phyloP scores from a whole-genome alignment of 2,329 filamentous ascomycete genomes.

The Chaetothyriales sp. region DNA sequence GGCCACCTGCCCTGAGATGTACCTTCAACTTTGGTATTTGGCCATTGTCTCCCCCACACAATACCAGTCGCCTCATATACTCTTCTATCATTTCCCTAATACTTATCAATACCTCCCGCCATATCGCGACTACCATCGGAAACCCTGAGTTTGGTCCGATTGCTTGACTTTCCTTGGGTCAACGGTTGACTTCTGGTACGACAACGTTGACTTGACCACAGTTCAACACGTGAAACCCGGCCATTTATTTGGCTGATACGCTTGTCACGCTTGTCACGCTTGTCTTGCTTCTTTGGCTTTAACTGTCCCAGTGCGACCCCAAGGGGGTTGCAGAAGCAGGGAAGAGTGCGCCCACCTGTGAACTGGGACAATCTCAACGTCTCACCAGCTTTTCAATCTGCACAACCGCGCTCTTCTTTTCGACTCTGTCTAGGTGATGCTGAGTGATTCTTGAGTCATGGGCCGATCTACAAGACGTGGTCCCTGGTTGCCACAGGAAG shows the following conservation, averaged over 20 bases:
- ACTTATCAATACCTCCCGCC: neutral
- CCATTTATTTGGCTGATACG: neutral
- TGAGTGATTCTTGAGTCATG: constrained; percentile 27
- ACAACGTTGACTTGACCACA: neutral
- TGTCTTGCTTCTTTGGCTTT: neutral
- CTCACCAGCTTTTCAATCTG: neutral
- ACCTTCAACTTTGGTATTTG: neutral
- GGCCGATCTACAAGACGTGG: constrained; percentile 52
- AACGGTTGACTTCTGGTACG: neutral
- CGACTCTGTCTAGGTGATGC: neutral
- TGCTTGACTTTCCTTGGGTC: neutral
- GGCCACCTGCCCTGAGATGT: neutral
- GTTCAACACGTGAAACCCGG: neutral
- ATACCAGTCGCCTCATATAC: neutral
- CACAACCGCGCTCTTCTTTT: neutral
- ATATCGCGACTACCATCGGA: neutral
- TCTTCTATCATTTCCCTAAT: neutral
- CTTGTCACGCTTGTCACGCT: neutral
- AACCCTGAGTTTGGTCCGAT: neutral
- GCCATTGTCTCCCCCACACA: neutral
- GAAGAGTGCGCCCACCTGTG: neutral
- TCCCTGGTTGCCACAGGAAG: constrained; percentile 71
- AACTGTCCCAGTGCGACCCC: neutral
- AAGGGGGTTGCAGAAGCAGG: neutral
- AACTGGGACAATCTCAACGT: neutral